These are phyloP conservation scores for Proliferodiscus dingleyae DNA, from an alignment of 2,329 filamentous ascomycete genomes.

Conservation along the genomic window DNA sequence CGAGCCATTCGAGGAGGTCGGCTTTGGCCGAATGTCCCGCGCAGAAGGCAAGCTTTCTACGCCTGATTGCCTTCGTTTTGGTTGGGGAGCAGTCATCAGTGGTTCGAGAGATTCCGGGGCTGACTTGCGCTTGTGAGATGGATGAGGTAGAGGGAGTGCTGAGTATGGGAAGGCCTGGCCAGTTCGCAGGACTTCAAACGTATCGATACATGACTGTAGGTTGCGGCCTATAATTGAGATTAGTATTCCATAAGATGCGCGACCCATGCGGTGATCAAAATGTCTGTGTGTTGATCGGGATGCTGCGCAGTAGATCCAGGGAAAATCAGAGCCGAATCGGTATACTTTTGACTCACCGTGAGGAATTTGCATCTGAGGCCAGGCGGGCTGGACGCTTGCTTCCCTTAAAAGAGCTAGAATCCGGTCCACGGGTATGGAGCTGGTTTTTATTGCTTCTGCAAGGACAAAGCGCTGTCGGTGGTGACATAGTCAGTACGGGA, in stretches of 20 bases:
- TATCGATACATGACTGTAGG: constrained; percentile 26
- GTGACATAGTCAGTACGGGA: constrained; percentile 21
- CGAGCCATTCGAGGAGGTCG: constrained; percentile 21
- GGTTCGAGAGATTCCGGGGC: constrained; percentile 16
- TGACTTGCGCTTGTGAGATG: constrained; percentile 25
- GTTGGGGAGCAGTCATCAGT: constrained; percentile 8
- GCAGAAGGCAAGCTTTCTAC: constrained; percentile 10
- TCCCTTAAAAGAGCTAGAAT: constrained; percentile 39
- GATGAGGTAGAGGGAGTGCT: constrained; percentile 7
- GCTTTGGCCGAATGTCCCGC: constrained; percentile 27
- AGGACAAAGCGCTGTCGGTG: constrained; percentile 37
- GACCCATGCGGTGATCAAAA: constrained; percentile 5
- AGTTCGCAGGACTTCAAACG: constrained; percentile 21
- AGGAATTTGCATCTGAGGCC: constrained; percentile 45
- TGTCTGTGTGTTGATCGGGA: constrained; percentile 17
- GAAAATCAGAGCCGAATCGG: constrained; percentile 14
- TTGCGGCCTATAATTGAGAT: constrained; percentile 25
- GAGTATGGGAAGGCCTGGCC: constrained; percentile 5
- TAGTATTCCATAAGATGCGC: constrained; percentile 5
- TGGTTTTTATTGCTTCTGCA: constrained; percentile 47
- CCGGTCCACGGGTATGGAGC: constrained; percentile 38
- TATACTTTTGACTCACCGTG: constrained; percentile 39
- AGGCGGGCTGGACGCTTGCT: constrained; percentile 39
- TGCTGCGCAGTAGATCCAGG: constrained; percentile 12
- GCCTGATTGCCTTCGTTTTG: constrained; percentile 25